Evolutionary conservation across 306 rosid genomes (phyloP), one percentile per base, ranked within the genome.

Genomic region (Lupinus albus): DNA sequence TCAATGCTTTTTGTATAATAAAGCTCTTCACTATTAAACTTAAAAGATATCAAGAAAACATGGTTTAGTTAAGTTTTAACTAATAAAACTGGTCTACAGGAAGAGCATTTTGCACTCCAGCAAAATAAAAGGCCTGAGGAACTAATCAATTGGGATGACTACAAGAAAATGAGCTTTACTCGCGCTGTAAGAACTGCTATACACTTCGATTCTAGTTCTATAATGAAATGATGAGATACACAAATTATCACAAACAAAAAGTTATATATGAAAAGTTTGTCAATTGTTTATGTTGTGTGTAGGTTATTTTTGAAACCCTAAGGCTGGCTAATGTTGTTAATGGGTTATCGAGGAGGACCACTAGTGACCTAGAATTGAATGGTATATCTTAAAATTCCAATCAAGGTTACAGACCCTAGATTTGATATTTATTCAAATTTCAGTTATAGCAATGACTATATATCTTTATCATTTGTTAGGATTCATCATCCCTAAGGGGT

Each of bases 271-370:
- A 25, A 3, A 25, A 25, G 30, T 25, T 25, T 25, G 0, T 25
- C 2, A 16, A 16, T 30, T 3, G 8, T 7, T 71, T 32, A 47
- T 72, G 4, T 49, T 38, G 33, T 41, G 51, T 76, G 69, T 73
- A 85, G 96, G 95, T 87, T 50, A 80, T 90, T 47, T 61, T 85
- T 67, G 97, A 90, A 72, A 85, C 95, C 61, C 75, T 84, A n/a
- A 90, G 97, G 47, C 49, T 87, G 67, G 97, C 95, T 13, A 87
- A 82, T 0, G 64, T 90, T 68, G 95, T 87, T 16, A 76, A 72
- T 77, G 95, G 97, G 62, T 83, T 84, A 2, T n/a, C 85, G 66
- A 84, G 97, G 70, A 85, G 79, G 72, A 77, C 97, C 13, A 70
- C 81, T 17, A 62, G 77, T 13, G 88, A 84, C 39, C 52, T 84